A percentile compares a stretch with the other conserved stretches of the same genome.
These are phyloP conservation scores for Amesomyces nigricolor DNA, from an alignment of 2,329 filamentous ascomycete species.

Conservation along the genomic window DNA sequence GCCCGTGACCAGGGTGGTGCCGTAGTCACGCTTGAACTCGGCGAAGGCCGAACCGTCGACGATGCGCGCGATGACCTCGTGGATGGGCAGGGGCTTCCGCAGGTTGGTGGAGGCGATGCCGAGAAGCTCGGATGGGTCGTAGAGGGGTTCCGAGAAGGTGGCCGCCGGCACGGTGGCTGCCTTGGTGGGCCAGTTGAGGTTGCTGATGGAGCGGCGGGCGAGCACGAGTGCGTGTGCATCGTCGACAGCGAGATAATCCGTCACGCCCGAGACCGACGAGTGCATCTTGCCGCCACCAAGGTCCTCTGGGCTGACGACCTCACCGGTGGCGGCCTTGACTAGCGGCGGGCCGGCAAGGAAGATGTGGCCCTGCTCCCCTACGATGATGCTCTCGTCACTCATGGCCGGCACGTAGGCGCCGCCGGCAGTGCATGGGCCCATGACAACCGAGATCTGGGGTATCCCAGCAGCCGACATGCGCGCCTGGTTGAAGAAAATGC, in stretches of 20 bases:
- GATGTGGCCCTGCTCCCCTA: slow-evolving; percentile 92
- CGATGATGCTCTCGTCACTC: slow-evolving; percentile 97
- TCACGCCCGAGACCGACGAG: slow-evolving; percentile 84
- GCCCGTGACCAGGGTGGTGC: slow-evolving; percentile 81
- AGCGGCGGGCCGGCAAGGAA: slow-evolving; percentile 92
- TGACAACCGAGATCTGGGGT: slow-evolving; percentile 89
- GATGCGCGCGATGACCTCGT: slow-evolving; percentile 87
- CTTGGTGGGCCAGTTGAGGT: slow-evolving; percentile 76
- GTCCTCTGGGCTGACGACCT: slow-evolving; percentile 85
- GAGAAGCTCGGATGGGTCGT: slow-evolving; percentile 71
- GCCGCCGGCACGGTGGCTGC: slow-evolving; percentile 32
- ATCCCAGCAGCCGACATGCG: slow-evolving; percentile 85
- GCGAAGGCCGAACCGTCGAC: slow-evolving; percentile 86
- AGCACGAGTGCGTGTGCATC: slow-evolving; percentile 88
- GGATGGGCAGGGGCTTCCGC: slow-evolving; percentile 75
- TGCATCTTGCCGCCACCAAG: slow-evolving; percentile 87
- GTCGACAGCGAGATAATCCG: slow-evolving; percentile 90
- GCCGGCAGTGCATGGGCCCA: slow-evolving; percentile 94
- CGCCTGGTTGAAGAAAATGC: slow-evolving; percentile 98
- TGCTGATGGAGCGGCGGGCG: slow-evolving; percentile 74
- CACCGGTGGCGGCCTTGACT: slow-evolving; percentile 92
- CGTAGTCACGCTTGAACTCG: slow-evolving; percentile 92
- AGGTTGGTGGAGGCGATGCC: slow-evolving; percentile 90
- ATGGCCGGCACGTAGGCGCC: slow-evolving; percentile 95
- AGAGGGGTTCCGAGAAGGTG: slow-evolving; percentile 67